Evolutionary conservation across 73 alveolate species (phyloP).

Genomic region (Tetrahymena thermophila): DNA sequence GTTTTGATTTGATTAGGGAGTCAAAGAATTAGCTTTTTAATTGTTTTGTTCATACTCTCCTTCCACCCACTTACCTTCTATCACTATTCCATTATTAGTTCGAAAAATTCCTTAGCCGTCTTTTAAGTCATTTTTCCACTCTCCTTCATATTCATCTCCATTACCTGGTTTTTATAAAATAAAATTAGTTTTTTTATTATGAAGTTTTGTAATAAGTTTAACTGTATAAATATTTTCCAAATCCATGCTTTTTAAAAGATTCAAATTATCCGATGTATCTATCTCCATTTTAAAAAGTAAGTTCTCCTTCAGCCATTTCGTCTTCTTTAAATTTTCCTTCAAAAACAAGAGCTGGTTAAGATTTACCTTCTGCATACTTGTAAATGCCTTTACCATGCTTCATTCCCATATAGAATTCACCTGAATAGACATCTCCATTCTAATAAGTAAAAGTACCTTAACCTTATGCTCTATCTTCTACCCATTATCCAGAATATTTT

Average conservation of each 20-base stretch:
- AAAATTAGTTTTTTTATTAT: background rate
- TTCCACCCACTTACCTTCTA: background rate
- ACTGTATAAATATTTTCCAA: background rate
- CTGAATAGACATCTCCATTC: conserved; percentile 32
- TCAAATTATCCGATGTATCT: background rate
- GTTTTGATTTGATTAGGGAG: background rate
- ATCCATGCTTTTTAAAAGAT: background rate
- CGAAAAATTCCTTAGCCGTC: background rate
- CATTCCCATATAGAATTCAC: conserved; percentile 1
- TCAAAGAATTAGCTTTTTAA: background rate
- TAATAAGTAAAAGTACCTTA: conserved; percentile 15
- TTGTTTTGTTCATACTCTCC: background rate
- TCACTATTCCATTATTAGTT: background rate
- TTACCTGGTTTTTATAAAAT: background rate
- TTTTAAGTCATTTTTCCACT: background rate
- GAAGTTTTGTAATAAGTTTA: background rate
- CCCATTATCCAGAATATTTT: background rate
- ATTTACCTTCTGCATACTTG: background rate
- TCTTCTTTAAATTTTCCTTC: background rate
- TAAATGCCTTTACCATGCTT: background rate
- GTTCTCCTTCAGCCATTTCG: background rate
- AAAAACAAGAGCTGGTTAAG: background rate
- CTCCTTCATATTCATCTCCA: background rate
- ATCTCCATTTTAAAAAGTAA: background rate
- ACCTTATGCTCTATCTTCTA: background rate